Evolutionary conservation across 1,139 yeast species (phyloP).

Genomic region (Yarrowia galli): DNA sequence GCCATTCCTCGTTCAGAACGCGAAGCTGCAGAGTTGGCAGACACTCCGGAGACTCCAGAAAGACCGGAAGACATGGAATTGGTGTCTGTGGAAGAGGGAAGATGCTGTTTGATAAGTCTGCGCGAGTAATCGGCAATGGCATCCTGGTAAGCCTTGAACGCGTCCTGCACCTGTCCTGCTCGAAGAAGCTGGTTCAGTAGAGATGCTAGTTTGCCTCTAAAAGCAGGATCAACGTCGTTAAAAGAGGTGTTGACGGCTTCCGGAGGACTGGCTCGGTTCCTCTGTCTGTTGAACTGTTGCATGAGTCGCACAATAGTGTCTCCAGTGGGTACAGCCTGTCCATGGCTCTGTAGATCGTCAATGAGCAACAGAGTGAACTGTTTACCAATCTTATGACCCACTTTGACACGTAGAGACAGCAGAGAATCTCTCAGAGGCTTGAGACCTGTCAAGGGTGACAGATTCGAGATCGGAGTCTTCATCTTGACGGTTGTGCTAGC

Average conservation of each 20-base stretch:
- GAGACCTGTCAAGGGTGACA: conserved; percentile 67
- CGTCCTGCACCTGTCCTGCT: conserved; percentile 68
- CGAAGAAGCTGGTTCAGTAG: conserved; percentile 64
- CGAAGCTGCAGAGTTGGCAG: conserved; percentile 40
- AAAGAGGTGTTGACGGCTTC: conserved; percentile 45
- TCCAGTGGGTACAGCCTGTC: conserved; percentile 57
- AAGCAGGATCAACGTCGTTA: conserved; percentile 51
- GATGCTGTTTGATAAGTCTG: conserved; percentile 66
- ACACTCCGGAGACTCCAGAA: conserved; percentile 43
- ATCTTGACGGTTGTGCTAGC: conserved; percentile 51
- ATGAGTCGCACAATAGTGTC: conserved; percentile 63
- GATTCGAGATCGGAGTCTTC: conserved; percentile 59
- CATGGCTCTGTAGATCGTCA: conserved; percentile 66
- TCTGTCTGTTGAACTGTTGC: conserved; percentile 45
- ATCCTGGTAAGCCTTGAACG: conserved; percentile 73
- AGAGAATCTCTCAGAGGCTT: conserved; percentile 60
- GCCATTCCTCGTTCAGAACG: conserved; percentile 48
- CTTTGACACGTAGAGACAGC: conserved; percentile 60
- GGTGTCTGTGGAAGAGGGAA: conserved; percentile 58
- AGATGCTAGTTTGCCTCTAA: conserved; percentile 55
- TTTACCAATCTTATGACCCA: conserved; percentile 56
- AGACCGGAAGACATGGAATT: conserved; percentile 45
- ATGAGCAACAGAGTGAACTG: conserved; percentile 52
- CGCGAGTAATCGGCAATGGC: conserved; percentile 73
- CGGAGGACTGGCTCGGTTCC: conserved; percentile 42